Base-by-base conservation (phyloP, 1,284 basidiomycete genomes). In the Peniophora sp. region DNA sequence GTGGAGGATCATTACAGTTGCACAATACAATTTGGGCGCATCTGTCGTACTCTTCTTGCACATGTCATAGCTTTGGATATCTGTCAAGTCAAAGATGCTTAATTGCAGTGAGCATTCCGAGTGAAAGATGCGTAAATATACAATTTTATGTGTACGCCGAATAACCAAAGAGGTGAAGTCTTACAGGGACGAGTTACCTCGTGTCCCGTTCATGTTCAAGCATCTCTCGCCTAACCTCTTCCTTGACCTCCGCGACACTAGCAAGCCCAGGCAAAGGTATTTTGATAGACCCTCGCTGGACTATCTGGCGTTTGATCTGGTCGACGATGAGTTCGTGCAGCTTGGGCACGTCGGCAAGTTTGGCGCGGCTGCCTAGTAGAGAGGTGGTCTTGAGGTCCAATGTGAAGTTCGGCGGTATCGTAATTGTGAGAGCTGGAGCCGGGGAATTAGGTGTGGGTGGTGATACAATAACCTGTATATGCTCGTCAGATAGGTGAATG, bases 331-430 rank as follows among this genome's bases (percentile, higher is more conserved):
- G 69, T 62, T 91, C 88, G 56, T 91, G 89, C 12, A 91, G 68
- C 63, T 91, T 91, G 23, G 89, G 88, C 2, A 91, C 85, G 59
- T 91, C 86, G 35, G 85, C 86, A 1, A 91, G 73, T 65, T 90
- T 89, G 35, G 89, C 88, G 38, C 88, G 81, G 57, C 86, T 90
- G 36, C 88, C 88, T 76, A 91, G 81, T 2, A 89, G 73, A 22
- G 89, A 91, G 6, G 79, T 86, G 24, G 83, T 89, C 48, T 79
- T 79, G 24, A 90, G 69, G 57, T 83, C 78, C 11, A 90, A 74
- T 2, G 74, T 78, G 59, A 90, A 86, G 55, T 77, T 72, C 3
- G 82, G 78, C n/a, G 79, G 78, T 17, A 89, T 72, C 32, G 73
- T 75, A 43, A 89, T 64, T 0, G 82, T 80, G 16, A 89, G 61